Evolutionary conservation across 129 eudicot genomes (phyloP).

Genomic region (Kitagawia praeruptora): DNA sequence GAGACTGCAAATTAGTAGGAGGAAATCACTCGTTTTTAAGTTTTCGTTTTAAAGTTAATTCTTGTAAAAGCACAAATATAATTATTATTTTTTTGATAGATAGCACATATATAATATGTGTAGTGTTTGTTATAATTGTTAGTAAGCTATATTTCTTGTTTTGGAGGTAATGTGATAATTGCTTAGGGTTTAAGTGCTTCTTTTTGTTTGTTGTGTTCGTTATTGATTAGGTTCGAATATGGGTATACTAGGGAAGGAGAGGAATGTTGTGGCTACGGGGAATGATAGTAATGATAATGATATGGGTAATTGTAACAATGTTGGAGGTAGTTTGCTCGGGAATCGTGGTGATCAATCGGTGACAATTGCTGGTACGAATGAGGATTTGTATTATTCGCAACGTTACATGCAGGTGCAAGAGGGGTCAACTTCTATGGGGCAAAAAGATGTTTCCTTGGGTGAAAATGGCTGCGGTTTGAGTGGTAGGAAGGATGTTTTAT

Average conservation of each 20-base stretch:
- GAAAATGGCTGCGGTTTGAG: slow-evolving; percentile 68
- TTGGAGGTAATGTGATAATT: background rate
- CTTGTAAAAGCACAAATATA: too few species aligned
- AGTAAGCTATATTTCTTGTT: background rate
- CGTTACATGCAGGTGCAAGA: slow-evolving; percentile 40
- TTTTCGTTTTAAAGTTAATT: too few species aligned
- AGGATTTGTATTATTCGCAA: slow-evolving; percentile 50
- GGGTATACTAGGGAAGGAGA: slow-evolving; percentile 36
- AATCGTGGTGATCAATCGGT: slow-evolving; percentile 30
- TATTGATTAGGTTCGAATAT: slow-evolving; percentile 31
- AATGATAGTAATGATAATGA: slow-evolving; percentile 4
- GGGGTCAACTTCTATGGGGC: slow-evolving; percentile 40
- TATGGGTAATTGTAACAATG: slow-evolving; percentile 14
- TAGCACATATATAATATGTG: too few species aligned
- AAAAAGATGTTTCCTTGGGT: slow-evolving; percentile 41
- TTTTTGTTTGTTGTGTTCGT: background rate
- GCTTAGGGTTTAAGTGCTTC: background rate
- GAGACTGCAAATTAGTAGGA: too few species aligned
- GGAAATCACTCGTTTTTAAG: too few species aligned
- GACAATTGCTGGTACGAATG: slow-evolving; percentile 39
- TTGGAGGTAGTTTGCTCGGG: slow-evolving; percentile 25
- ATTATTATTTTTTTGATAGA: too few species aligned
- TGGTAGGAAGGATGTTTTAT: slow-evolving; percentile 55
- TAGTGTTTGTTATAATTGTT: background rate
- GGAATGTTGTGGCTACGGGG: slow-evolving; percentile 29